phyloP scores from a whole-genome alignment of 179 eudicot genomes.

The Gypsophila paniculata region DNA sequence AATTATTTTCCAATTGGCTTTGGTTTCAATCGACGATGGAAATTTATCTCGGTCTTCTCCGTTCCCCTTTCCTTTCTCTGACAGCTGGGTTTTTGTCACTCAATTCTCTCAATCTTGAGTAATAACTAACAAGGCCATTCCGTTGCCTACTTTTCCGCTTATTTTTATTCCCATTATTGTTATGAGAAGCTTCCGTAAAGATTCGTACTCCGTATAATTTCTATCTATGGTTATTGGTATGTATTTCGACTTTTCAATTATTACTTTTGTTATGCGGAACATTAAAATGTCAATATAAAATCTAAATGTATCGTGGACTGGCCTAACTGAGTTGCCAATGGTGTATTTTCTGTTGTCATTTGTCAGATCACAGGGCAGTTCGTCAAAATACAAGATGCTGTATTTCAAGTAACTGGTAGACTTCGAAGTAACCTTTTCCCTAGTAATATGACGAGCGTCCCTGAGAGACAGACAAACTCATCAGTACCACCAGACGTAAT shows the following conservation, averaged over 20 bases:
- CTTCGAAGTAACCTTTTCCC: slow-evolving; percentile 48
- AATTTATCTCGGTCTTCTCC: not conserved
- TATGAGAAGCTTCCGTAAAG: not conserved
- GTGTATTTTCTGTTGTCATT: slow-evolving; percentile 9
- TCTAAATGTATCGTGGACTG: not conserved
- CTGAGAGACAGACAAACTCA: slow-evolving; percentile 34
- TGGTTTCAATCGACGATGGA: not conserved
- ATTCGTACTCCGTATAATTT: not conserved
- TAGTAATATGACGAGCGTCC: slow-evolving; percentile 29
- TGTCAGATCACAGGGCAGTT: slow-evolving; percentile 67
- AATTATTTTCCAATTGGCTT: not conserved
- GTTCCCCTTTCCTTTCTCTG: not conserved
- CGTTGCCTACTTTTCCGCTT: not conserved
- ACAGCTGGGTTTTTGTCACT: not conserved
- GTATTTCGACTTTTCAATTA: not conserved
- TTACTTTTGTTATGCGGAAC: not conserved
- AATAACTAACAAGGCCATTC: not conserved
- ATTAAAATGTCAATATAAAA: not conserved
- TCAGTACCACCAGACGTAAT: slow-evolving; percentile 23
- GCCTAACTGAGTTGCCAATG: not conserved
- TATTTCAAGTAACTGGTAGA: slow-evolving; percentile 60
- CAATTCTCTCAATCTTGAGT: not conserved
- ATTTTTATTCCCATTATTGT: not conserved
- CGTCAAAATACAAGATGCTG: slow-evolving; percentile 60
- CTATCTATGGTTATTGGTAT: slow-evolving; percentile 3